Evolutionary conservation across 352 stramenopile genomes (phyloP).

Genomic region (Phytophthora uliginosa): DNA sequence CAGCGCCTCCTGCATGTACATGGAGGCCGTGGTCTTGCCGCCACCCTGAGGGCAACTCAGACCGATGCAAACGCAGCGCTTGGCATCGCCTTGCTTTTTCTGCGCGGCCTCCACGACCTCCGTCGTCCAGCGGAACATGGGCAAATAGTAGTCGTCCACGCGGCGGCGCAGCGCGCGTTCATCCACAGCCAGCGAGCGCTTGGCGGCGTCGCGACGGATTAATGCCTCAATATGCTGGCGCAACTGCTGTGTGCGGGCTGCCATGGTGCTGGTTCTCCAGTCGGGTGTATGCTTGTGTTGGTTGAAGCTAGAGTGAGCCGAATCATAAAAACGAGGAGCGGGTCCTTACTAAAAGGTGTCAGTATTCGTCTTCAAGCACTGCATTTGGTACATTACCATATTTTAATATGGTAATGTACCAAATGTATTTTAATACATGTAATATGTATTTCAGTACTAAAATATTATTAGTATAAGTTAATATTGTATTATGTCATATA

Average conservation of each 20-base stretch:
- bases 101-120: slow-evolving; percentile 55
- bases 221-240: slow-evolving; percentile 65
- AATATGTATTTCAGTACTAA: no score
- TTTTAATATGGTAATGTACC: no score
- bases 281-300: background rate
- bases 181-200: slow-evolving; percentile 36
- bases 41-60: slow-evolving; percentile 88
- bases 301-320: background rate
- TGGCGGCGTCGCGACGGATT: slow-evolving; percentile 55
- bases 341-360: background rate
- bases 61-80: slow-evolving; percentile 75
- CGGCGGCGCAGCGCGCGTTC: slow-evolving; percentile 53
- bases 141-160: slow-evolving; percentile 83
- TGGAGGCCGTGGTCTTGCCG: slow-evolving; percentile 87
- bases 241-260: slow-evolving; percentile 39
- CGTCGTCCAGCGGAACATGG: slow-evolving; percentile 80
- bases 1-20: slow-evolving; percentile 75
- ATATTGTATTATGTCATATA: no score
- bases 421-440: no score
- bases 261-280: slow-evolving; percentile 12
- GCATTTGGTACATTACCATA: no score
- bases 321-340: slow-evolving; percentile 7
- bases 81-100: slow-evolving; percentile 25
- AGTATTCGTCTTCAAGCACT: background rate
- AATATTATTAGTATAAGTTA: no score